A percentile compares a stretch with the other conserved stretches of the same genome.
phyloP scores from a whole-genome alignment of 371 early-diverging fungal species.

The Dichotomocladium elegans region DNA sequence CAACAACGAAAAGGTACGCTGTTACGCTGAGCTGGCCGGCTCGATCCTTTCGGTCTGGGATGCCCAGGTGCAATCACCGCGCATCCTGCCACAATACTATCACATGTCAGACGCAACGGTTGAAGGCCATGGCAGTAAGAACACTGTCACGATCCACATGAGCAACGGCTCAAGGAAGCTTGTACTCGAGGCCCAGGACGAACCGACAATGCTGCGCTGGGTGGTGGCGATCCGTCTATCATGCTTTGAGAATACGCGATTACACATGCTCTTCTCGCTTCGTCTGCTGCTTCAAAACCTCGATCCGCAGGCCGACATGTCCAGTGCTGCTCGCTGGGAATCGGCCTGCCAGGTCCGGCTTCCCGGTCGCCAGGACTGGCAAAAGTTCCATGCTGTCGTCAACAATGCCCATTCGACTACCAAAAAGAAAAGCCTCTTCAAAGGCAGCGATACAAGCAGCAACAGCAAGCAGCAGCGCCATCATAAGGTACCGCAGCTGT shows the following conservation, averaged over 20 bases:
- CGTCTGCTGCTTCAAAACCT: conserved; percentile 42
- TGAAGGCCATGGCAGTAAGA: conserved; percentile 39
- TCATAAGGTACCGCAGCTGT: conserved; percentile 17
- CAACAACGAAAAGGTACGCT: conserved; percentile 53
- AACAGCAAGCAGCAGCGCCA: background rate
- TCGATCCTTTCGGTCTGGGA: conserved; percentile 64
- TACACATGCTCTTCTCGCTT: conserved; percentile 72
- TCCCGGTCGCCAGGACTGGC: conserved; percentile 58
- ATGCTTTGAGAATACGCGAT: conserved; percentile 67
- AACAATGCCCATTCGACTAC: conserved; percentile 42
- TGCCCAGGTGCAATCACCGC: conserved; percentile 27
- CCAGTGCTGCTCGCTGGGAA: conserved; percentile 17
- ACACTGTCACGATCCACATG: conserved; percentile 40
- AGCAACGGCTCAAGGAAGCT: background rate
- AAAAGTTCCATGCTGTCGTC: conserved; percentile 53
- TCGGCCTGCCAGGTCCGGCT: conserved; percentile 53
- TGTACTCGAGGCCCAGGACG: conserved; percentile 51
- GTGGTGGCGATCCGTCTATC: conserved; percentile 70
- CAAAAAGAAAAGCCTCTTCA: conserved; percentile 34
- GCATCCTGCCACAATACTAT: conserved; percentile 61
- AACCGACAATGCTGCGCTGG: conserved; percentile 42
- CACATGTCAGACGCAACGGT: conserved; percentile 59
- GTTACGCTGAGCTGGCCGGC: conserved; percentile 70
- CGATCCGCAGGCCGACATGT: conserved; percentile 28
- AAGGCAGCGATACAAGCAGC: conserved; percentile 10